Base-by-base conservation (phyloP, 2,329 filamentous ascomycete genomes). In the Hymenoscyphus infarciens region DNA sequence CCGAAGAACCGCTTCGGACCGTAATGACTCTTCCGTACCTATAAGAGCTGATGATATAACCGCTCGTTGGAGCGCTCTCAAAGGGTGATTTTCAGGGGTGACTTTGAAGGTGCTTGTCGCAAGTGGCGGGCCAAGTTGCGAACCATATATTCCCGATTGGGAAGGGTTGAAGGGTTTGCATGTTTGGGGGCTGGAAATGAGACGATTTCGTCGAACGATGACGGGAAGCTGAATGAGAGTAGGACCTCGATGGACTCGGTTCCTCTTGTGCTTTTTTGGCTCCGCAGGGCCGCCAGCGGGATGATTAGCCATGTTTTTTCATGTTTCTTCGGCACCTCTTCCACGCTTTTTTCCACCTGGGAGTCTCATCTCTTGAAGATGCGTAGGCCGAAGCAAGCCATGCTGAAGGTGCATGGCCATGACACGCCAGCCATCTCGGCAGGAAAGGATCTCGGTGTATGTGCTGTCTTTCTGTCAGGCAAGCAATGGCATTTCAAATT, bases 401-500 rank as follows among this genome's bases (percentile, higher is more conserved):
- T 15, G 35, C 13, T 16, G 13, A 38, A 38, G 35, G 16, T 13
- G 16, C 35, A 49, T 49, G 42, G n/a, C n/a, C 13, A 49, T 49
- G 27, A 10, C 27, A 31, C 25, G 42, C 49, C 13, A 59, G 31
- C 22, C 54, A 49, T 25, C 53, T 56, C 16, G n/a, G 27, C 33
- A 56, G 49, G 59, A 63, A 59, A 49, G 29, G 29, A 39, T 25
- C 22, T 52, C 45, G 45, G 45, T 52, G 45, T 52, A 19, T 52
- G 45, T 52, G 45, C 22, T 52, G 45, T 22, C 45, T 11, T 22
- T 52, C 19, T 38, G 35, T 16, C 35, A 38, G 35, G 35, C n/a
- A 25, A 52, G 13, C 7, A 25, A 52, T 52, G 10, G 19, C 45
- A 38, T 8, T 8, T 25, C 45, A 52, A 25, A 22, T 52, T 52